Conservation (phyloP, 2,329 filamentous ascomycete species). For the Ophidiomyces ophidiicola region DNA sequence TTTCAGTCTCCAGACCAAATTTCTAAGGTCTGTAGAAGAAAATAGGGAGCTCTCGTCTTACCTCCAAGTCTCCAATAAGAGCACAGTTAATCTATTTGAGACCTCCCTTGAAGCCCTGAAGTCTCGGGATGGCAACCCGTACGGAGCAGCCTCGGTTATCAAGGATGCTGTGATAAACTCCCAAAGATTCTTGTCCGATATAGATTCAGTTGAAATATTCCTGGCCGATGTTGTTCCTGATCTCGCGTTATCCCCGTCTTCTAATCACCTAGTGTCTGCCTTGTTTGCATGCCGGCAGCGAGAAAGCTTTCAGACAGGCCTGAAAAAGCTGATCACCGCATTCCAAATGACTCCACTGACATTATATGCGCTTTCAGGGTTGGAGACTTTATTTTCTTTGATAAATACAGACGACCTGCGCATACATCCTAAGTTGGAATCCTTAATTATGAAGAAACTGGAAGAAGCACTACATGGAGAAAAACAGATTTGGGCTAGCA, state of each 20-base stretch:
- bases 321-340: slow-evolving; percentile 27
- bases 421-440: slow-evolving; percentile 25
- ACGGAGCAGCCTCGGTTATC: slow-evolving; percentile 50
- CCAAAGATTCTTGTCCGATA: slow-evolving; percentile 30
- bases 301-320: slow-evolving; percentile 30
- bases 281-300: slow-evolving; percentile 45
- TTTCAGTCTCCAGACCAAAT: slow-evolving; percentile 43
- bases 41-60: slow-evolving; percentile 19
- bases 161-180: slow-evolving; percentile 40
- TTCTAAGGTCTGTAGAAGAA: slow-evolving; percentile 23
- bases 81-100: slow-evolving; percentile 31
- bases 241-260: slow-evolving; percentile 57
- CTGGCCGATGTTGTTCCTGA: slow-evolving; percentile 44
- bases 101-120: slow-evolving; percentile 41
- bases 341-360: slow-evolving; percentile 25
- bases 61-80: slow-evolving; percentile 27
- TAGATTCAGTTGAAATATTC: slow-evolving; percentile 39
- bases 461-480: slow-evolving; percentile 28
- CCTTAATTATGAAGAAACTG: slow-evolving; percentile 27
- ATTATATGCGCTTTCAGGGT: slow-evolving; percentile 24
- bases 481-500: slow-evolving; percentile 28
- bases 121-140: slow-evolving; percentile 52
- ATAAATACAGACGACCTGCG: slow-evolving; percentile 29
- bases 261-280: slow-evolving; percentile 52
- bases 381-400: slow-evolving; percentile 30